These are phyloP conservation scores for Phyllosticta paracitricarpa DNA, from an alignment of 2,329 filamentous ascomycete species.

Conservation along the genomic window DNA sequence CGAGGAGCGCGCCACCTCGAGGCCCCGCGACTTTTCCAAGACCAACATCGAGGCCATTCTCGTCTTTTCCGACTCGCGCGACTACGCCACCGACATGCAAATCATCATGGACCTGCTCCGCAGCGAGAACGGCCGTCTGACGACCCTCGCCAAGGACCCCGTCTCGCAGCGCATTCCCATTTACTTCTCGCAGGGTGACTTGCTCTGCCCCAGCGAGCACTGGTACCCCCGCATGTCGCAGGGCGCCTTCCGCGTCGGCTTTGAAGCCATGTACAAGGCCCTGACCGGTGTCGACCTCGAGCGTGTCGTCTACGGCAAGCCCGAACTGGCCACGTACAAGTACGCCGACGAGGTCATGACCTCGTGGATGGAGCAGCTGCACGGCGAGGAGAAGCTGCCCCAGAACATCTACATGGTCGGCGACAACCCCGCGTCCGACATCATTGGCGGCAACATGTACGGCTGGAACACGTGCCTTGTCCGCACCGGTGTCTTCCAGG, in stretches of 20 bases:
- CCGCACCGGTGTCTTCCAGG: conserved; percentile 69
- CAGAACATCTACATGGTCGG: conserved; percentile 68
- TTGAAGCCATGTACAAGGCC: conserved; percentile 65
- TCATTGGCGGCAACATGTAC: conserved; percentile 70
- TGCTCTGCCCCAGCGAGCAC: conserved; percentile 50
- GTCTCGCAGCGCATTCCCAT: conserved; percentile 59
- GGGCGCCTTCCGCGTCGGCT: conserved; percentile 63
- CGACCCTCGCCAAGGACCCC: conserved; percentile 56
- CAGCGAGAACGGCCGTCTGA: conserved; percentile 55
- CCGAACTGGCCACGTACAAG: conserved; percentile 66
- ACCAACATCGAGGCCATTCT: conserved; percentile 64
- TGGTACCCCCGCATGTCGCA: conserved; percentile 60
- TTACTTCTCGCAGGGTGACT: conserved; percentile 60
- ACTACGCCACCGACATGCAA: conserved; percentile 67
- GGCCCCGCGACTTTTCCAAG: conserved; percentile 62
- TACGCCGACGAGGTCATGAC: conserved; percentile 65
- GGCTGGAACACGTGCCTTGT: conserved; percentile 75
- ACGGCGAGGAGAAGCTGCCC: conserved; percentile 60
- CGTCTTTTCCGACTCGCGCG: conserved; percentile 63
- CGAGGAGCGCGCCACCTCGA: conserved; percentile 56
- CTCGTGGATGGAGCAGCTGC: conserved; percentile 66
- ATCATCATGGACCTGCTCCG: conserved; percentile 66
- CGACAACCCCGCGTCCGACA: conserved; percentile 65
- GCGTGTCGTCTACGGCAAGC: conserved; percentile 69
- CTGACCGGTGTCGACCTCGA: conserved; percentile 61